These are phyloP conservation scores for Berkeleyomyces basicola DNA, from an alignment of 2,329 filamentous ascomycete genomes.

Conservation along the genomic window DNA sequence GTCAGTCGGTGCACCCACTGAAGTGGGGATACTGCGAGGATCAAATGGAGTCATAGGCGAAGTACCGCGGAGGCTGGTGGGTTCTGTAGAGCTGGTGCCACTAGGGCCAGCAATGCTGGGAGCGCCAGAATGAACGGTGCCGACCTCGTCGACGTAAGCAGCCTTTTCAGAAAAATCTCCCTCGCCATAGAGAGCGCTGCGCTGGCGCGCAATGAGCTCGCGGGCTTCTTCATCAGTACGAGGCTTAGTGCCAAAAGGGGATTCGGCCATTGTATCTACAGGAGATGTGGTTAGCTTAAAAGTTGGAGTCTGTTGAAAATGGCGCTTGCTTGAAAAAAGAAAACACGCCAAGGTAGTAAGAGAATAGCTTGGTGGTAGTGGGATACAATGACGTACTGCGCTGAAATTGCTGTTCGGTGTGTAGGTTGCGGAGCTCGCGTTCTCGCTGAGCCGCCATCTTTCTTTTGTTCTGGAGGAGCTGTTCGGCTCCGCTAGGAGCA, in stretches of 20 bases:
- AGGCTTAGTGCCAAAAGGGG: slow-evolving; percentile 39
- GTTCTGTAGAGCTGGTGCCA: slow-evolving; percentile 26
- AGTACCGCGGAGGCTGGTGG: slow-evolving; percentile 51
- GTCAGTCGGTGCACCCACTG: slow-evolving; percentile 21
- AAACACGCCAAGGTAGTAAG: neutral
- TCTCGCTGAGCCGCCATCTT: slow-evolving; percentile 98
- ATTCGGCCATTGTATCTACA: slow-evolving; percentile 35
- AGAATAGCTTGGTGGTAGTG: neutral
- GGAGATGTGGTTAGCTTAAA: neutral
- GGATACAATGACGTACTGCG: slow-evolving; percentile 55
- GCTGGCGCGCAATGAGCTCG: slow-evolving; percentile 88
- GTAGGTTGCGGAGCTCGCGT: slow-evolving; percentile 97
- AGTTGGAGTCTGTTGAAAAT: neutral
- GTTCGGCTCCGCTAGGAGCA: slow-evolving; percentile 79
- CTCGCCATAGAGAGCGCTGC: slow-evolving; percentile 82
- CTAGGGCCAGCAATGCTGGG: slow-evolving; percentile 44
- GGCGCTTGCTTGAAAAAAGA: neutral
- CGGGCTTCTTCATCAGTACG: slow-evolving; percentile 95
- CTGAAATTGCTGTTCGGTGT: slow-evolving; percentile 99
- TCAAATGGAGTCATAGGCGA: slow-evolving; percentile 60
- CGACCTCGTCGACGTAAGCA: slow-evolving; percentile 52
- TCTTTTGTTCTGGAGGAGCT: slow-evolving; percentile 98
- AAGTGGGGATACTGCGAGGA: slow-evolving; percentile 25
- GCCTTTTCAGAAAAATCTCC: slow-evolving; percentile 49
- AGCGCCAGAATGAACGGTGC: slow-evolving; percentile 44